Percentiles rank a stretch among this genome's conserved stretches.
These are phyloP conservation scores for Monosporascus cannonballus DNA, from an alignment of 2,329 filamentous ascomycete genomes.

Conservation along the genomic window DNA sequence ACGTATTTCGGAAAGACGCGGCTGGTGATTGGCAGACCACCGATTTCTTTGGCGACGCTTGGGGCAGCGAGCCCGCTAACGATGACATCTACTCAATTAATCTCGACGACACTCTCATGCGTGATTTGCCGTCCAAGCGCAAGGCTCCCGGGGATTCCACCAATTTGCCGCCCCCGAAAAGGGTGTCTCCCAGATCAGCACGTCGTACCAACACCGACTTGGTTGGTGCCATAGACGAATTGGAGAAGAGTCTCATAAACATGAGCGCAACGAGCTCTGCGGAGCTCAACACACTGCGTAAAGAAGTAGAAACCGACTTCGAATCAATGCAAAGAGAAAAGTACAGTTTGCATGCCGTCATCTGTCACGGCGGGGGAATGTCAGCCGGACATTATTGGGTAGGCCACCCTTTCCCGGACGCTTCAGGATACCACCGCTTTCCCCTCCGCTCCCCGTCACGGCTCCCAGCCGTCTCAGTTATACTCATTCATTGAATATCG, in stretches of 20 bases:
- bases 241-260: slow-evolving; percentile 4
- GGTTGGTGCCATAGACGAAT: slow-evolving; percentile 14
- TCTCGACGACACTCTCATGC: slow-evolving; percentile 4
- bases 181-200: slow-evolving; percentile 1
- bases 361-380: slow-evolving; percentile 76
- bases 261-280: slow-evolving; percentile 40
- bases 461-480: neutral
- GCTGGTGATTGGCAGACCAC: neutral
- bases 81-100: slow-evolving; percentile 2
- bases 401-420: neutral
- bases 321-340: slow-evolving; percentile 56
- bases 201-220: slow-evolving; percentile 3
- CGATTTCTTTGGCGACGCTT: neutral
- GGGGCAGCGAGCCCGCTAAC: neutral
- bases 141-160: slow-evolving; percentile 1
- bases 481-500: neutral
- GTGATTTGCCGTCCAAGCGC: slow-evolving; percentile 12
- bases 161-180: slow-evolving; percentile 6
- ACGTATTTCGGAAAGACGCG: slow-evolving; percentile 1
- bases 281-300: slow-evolving; percentile 35
- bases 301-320: slow-evolving; percentile 48
- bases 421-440: no score
- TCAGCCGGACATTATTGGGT: slow-evolving; percentile 86
- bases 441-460: no score
- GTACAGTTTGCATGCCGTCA: slow-evolving; percentile 85